Evolutionary conservation across 2,329 filamentous ascomycete species (phyloP), one percentile per base, ranked within the genome.

Genomic region (Colletotrichum sp.): DNA sequence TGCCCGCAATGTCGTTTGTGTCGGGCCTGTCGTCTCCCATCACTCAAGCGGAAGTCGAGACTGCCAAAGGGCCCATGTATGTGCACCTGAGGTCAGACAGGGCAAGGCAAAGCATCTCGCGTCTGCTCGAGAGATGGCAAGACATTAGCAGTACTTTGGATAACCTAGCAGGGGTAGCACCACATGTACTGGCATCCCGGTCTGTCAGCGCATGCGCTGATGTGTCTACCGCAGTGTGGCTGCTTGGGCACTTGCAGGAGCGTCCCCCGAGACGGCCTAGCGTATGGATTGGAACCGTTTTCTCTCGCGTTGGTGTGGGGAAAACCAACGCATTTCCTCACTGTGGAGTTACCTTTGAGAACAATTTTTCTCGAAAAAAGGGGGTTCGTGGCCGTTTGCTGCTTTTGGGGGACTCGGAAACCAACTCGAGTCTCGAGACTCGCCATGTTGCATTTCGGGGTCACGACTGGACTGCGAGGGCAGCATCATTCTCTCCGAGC

Each of bases 271-370:
- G 55, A 67, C 61, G 32, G 68, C 30, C 52, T 73, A 75, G 69
- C 32, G 61, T 52, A 27, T 71, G 44, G 67, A 25, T 65, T 52
- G 28, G 59, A 68, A 68, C 73, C 70, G 70, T 75, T 68, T 68
- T 68, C 70, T 75, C 64, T 75, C 34, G 34, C 73, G 57, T 60
- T 48, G 32, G n/a, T 75, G 73, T 75, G 64, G 73, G 59, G 64
- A 73, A 68, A 75, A 68, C 73, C 73, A 73, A 75, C 70, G 69
- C 57, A 75, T 75, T 73, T 73, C 55, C 69, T 72, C 44, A 64
- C 63, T 68, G 70, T 73, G 73, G 70, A 75, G 70, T 27, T 48
- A 52, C 28, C 64, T 63, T 30, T 73, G 30, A 16, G 7, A 48
- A 22, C 19, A 39, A 5, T 52, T 60, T 25, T 48, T 28, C 32